Base-by-base conservation (phyloP, 768 basidiomycete genomes). In the Mycena capillaripes region DNA sequence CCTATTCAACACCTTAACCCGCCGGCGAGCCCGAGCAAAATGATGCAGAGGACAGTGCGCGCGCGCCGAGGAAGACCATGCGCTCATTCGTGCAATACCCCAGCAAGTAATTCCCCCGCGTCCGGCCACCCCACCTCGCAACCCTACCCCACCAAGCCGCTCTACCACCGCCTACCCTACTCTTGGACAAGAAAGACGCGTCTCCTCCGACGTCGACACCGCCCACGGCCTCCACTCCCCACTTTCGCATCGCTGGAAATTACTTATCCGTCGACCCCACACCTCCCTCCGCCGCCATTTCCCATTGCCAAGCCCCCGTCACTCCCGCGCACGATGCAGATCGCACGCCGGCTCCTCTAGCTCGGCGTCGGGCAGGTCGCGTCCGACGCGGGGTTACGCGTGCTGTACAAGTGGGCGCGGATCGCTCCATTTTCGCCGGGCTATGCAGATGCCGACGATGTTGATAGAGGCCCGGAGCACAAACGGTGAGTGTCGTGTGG, bases 331-430 rank as follows among this genome's bases (percentile, higher is more conserved):
- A 56, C 60, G 38, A 25, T 25, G 17, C 59, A 55, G 30, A 5
- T 67, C 48, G 71, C 65, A 38, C 71, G 71, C 10, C 29, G 48
- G 10, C 60, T 72, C 0, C 64, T 72, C 6, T 65, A 72, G 52
- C 30, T 42, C 10, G 66, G 71, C 38, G 59, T 29, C 29, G 27
- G n/a, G 52, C 36, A 9, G 10, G 64, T 67, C 42, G 65, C 58
- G 60, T 62, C 71, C 34, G 53, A 46, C 19, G 66, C 66, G 34
- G 71, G 68, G 66, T 17, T 67, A 40, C 66, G 58, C 17, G 60
- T 67, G 30, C 21, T 68, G 14, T 9, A 68, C 27, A 72, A 67
- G 55, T 72, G 71, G 66, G 65, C 66, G 29, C 32, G 66, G 10
- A 14, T 46, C 23, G 38, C 34, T 38, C 1, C 38, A 16, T 16